Evolutionary conservation across 2,329 filamentous ascomycete species (phyloP).

Genomic region (Colletotrichum gigasporum): DNA sequence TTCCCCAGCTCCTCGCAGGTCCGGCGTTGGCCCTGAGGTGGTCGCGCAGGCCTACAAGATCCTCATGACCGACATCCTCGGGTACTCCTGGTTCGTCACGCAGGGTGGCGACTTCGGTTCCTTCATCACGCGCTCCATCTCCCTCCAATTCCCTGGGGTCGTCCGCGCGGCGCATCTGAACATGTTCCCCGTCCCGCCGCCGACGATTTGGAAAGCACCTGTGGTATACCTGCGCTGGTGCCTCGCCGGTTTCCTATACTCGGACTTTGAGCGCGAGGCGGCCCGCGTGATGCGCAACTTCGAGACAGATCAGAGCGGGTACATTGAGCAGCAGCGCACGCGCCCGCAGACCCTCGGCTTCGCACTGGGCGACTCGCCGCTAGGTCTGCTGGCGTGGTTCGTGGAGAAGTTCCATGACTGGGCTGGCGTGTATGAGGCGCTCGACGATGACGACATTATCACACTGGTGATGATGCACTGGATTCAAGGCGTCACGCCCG

Average conservation of each 20-base stretch:
- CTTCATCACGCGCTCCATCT: conserved; percentile 31
- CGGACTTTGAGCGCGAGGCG: no score
- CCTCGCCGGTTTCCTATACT: conserved; percentile 1
- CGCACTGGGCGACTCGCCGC: conserved; percentile 42
- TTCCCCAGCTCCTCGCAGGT: conserved; percentile 41
- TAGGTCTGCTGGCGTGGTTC: conserved; percentile 34
- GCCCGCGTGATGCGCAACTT: not conserved
- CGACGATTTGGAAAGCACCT: not conserved
- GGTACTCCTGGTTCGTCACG: conserved; percentile 44
- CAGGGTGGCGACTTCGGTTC: conserved; percentile 44
- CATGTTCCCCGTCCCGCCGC: conserved; percentile 20
- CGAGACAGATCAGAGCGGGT: not conserved
- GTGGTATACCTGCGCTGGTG: conserved; percentile 4
- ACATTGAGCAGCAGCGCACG: conserved; percentile 1
- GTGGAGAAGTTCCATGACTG: conserved; percentile 30
- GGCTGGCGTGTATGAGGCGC: conserved; percentile 36
- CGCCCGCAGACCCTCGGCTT: conserved; percentile 9
- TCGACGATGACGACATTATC: conserved; percentile 33
- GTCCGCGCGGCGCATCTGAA: conserved; percentile 21
- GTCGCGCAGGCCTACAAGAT: conserved; percentile 43
- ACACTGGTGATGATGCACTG: conserved; percentile 34
- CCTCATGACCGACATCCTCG: conserved; percentile 49
- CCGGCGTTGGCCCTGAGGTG: conserved; percentile 42
- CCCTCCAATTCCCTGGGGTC: conserved; percentile 14
- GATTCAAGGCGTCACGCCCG: conserved; percentile 7